These are phyloP conservation scores for Trichoderma semiorbis DNA, from an alignment of 2,329 filamentous ascomycete species.

Conservation along the genomic window DNA sequence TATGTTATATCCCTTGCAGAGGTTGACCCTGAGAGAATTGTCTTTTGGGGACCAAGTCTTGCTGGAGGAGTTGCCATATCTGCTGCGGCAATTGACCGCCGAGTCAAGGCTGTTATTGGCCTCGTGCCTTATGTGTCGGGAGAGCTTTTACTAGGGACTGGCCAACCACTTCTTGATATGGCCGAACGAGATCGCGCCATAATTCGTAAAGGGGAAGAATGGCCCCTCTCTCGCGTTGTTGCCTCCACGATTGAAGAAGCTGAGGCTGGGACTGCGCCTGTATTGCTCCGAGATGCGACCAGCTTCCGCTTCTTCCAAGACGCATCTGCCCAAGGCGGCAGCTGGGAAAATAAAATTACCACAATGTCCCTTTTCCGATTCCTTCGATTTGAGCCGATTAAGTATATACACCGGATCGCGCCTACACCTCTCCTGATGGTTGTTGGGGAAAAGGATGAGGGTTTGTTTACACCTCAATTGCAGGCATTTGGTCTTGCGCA, in stretches of 20 bases:
- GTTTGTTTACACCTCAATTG: conserved; percentile 9
- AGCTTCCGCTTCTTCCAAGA: neutral
- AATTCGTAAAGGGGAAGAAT: neutral
- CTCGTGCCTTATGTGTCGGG: conserved; percentile 20
- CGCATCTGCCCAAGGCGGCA: neutral
- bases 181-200: conserved; percentile 2
- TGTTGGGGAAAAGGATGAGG: conserved; percentile 11
- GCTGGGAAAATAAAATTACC: conserved; percentile 18
- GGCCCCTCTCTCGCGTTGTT: neutral
- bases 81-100: conserved; percentile 20
- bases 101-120: conserved; percentile 17
- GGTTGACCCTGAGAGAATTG: conserved; percentile 18
- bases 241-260: conserved; percentile 11
- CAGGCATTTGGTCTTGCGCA: conserved; percentile 18
- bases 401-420: conserved; percentile 19
- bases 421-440: conserved; percentile 21
- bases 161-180: neutral
- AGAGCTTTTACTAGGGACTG: conserved; percentile 4
- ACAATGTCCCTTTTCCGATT: conserved; percentile 6
- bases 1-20: conserved; percentile 19
- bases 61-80: conserved; percentile 19
- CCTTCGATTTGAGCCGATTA: conserved; percentile 11
- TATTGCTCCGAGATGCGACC: conserved; percentile 1
- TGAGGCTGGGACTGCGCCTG: neutral
- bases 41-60: conserved; percentile 20